Base-by-base conservation (phyloP, 768 basidiomycete species). In the Boletus sensibilis region DNA sequence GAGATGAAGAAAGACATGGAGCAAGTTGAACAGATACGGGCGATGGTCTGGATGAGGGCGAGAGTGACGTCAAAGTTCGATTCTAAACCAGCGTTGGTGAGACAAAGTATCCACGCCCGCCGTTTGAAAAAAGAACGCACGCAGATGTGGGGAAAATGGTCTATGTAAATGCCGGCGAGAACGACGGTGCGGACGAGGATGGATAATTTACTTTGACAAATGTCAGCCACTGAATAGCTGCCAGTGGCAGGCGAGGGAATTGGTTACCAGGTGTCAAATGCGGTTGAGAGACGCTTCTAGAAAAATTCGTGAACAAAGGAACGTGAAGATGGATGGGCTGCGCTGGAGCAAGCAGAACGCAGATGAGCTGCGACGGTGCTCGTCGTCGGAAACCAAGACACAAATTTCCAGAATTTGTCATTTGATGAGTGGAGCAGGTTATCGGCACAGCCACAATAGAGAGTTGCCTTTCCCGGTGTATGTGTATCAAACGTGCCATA, bases 341-440 rank as follows among this genome's bases (percentile, higher is more conserved):
- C 52, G 40, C 44, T 27, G 51, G 31, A 42, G 31, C 33, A 39
- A 46, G 51, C 45, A 18, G 40, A 35, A 16, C 47, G 38, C 53
- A 27, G 59, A 27, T 50, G 50, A 50, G 50, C 37, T 48, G 35
- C 11, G 51, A 55, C 29, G 49, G 31, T 53, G 62, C 23, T 58
- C 51, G 64, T 53, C 58, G 64, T 61, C 58, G 31, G 50, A 27
- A 55, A 52, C 55, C 55, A 59, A 50, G 50, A 47, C 21, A 49
- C 27, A 68, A 66, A 62, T 65, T 62, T 62, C 33, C 3, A 18
- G 34, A 25, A 66, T 65, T 66, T 68, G 65, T 68, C 59, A 61
- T 67, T 59, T 62, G 37, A 50, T 34, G 42, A 55, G 43, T 64
- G 57, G 65, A 42, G 60, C 54, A 8, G 12, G 37, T 33, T 65